Conservation (phyloP, 2,329 filamentous ascomycete genomes). For the Diaporthe sp. region DNA sequence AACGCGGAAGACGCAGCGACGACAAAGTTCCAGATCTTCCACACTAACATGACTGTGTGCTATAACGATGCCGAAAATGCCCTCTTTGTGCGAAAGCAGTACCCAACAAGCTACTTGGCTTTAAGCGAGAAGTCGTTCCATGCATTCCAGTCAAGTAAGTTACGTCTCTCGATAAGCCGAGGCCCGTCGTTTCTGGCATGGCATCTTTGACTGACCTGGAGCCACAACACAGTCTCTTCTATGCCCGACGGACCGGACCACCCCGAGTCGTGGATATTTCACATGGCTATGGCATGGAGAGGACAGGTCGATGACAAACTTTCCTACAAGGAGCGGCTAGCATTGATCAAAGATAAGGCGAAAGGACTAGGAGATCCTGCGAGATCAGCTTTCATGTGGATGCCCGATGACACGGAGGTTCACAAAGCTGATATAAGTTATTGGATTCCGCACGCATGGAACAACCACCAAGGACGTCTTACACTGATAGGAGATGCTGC, state of each 20-base stretch:
- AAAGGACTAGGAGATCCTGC: constrained; percentile 12
- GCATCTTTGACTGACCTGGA: neutral
- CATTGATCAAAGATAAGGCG: constrained; percentile 9
- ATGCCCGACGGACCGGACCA: constrained; percentile 10
- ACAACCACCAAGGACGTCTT: constrained; percentile 9
- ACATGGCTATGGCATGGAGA: constrained; percentile 23
- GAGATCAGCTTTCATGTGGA: constrained; percentile 14
- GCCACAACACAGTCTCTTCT: neutral
- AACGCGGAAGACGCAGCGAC: constrained; percentile 12
- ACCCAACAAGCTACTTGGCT: constrained; percentile 20
- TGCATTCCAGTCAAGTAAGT: constrained; percentile 13
- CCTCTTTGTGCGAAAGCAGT: neutral
- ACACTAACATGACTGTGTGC: constrained; percentile 17
- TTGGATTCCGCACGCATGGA: constrained; percentile 7
- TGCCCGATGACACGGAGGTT: constrained; percentile 14
- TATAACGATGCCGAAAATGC: constrained; percentile 19
- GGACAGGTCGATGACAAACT: neutral
- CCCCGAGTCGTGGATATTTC: constrained; percentile 17
- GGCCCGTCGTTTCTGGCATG: neutral
- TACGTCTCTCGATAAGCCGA: too few species aligned
- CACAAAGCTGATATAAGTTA: constrained; percentile 27
- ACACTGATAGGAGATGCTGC: constrained; percentile 15
- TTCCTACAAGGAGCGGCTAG: constrained; percentile 8
- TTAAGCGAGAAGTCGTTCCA: constrained; percentile 17
- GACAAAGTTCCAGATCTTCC: constrained; percentile 14